A percentile compares a stretch with the other conserved stretches of the same genome.
phyloP scores from a whole-genome alignment of 192 early-diverging fungal genomes.

The Coemansia sp. region DNA sequence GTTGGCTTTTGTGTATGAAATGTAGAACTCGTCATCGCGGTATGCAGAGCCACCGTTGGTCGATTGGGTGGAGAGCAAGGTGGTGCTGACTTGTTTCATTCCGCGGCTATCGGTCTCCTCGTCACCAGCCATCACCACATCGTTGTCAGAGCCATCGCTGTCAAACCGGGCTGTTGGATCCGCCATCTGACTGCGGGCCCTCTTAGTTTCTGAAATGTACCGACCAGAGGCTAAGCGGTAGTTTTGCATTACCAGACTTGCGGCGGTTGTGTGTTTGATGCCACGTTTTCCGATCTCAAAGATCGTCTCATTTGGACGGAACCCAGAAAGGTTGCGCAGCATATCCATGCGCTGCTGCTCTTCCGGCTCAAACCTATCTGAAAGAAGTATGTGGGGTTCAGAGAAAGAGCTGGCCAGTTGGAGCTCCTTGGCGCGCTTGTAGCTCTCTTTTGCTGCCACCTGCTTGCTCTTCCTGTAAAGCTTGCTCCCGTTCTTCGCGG shows the following conservation, averaged over 20 bases:
- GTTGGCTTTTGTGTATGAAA: constrained; percentile 82
- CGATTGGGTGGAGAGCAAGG: constrained; percentile 25
- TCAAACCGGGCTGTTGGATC: constrained; percentile 44
- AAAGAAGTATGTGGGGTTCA: constrained; percentile 80
- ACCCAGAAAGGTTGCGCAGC: constrained; percentile 73
- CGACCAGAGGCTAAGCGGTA: constrained; percentile 51
- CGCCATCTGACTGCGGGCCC: constrained; percentile 32
- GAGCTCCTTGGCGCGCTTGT: constrained; percentile 86
- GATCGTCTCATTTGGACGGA: constrained; percentile 89
- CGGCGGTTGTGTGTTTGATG: constrained; percentile 67
- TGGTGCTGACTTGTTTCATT: constrained; percentile 1
- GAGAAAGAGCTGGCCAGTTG: constrained; percentile 56
- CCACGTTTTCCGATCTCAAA: constrained; percentile 94
- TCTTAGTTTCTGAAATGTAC: constrained; percentile 32
- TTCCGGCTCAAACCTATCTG: constrained; percentile 49
- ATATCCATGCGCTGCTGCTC: constrained; percentile 71
- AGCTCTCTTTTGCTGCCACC: constrained; percentile 80
- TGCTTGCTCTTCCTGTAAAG: constrained; percentile 84
- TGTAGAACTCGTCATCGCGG: constrained; percentile 85
- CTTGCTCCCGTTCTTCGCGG: constrained; percentile 82
- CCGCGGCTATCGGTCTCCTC: background rate
- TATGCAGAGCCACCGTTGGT: constrained; percentile 21
- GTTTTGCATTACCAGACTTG: constrained; percentile 68
- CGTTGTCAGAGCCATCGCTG: constrained; percentile 27
- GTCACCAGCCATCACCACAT: constrained; percentile 19